Base-by-base conservation (phyloP, 495 filamentous ascomycete genomes). In the Penicillium waksmanii region DNA sequence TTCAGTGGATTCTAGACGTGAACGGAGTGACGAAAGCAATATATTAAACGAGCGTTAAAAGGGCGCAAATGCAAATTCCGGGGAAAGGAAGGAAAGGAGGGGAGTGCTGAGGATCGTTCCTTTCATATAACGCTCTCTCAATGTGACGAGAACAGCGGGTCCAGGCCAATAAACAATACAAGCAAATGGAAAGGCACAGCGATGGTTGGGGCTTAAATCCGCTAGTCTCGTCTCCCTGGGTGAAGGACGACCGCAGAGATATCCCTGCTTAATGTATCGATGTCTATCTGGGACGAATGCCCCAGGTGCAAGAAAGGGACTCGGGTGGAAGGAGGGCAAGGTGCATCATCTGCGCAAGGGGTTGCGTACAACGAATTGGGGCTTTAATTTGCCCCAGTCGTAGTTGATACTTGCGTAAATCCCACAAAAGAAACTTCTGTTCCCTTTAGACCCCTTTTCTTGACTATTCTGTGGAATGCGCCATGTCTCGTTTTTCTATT, bases 331-430 rank as follows among this genome's bases (percentile, higher is more conserved):
- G 55, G 50, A 57, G 66, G 31, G 40, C 54, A 55, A 56, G 42
- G 49, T 53, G 62, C 61, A 69, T 51, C 38, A 49, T 48, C 43
- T 55, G 51, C 63, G 66, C 67, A 71, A 68, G 67, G 62, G 69
- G 64, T 19, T 38, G 11, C 42, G 35, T 57, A 51, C 48, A 43
- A 52, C 65, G 47, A 67, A 61, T 62, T 13, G 42, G 63, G 47
- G 23, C 17, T 18, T 11, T 12, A 10, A n/a, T 56, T 23, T 23
- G 19, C 48, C 38, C 46, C 54, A 49, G 49, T n/a, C 31, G 31
- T n/a, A 44, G 15, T 56, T 35, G 40, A 59, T 51, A 51, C 11
- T 43, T 57, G 36, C 33, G 35, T 43, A 31, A 19, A 27, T n/a
- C 6, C 49, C 15, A 50, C 47, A 5, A 51, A 18, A 15, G 27